Evolutionary conservation across 2,329 filamentous ascomycete genomes (phyloP).

Genomic region (Scedosporium dehoogii): DNA sequence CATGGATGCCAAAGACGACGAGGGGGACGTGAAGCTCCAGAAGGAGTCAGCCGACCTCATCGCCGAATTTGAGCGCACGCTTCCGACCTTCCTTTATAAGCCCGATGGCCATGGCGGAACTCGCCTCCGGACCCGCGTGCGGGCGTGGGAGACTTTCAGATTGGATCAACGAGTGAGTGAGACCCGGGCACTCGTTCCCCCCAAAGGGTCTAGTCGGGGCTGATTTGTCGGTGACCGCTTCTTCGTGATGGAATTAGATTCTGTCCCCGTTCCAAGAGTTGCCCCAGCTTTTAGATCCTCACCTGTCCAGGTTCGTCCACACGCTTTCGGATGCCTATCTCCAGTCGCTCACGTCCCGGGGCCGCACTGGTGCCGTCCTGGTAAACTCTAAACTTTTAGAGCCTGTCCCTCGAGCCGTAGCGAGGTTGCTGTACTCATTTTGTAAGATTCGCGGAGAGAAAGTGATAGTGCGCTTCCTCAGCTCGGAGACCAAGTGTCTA

Average conservation of each 20-base stretch:
- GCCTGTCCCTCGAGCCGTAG: constrained; percentile 63
- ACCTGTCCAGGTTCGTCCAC: constrained; percentile 67
- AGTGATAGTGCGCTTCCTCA: constrained; percentile 81
- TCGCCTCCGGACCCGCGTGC: constrained; percentile 37
- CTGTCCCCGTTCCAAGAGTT: constrained; percentile 92
- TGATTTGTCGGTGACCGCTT: constrained; percentile 15
- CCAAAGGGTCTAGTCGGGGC: constrained; percentile 3
- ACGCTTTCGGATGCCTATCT: constrained; percentile 68
- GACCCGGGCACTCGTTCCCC: constrained; percentile 6
- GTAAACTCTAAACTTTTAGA: constrained; percentile 31
- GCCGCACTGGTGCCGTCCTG: constrained; percentile 25
- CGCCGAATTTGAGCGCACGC: constrained; percentile 43
- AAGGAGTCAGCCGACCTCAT: constrained; percentile 47
- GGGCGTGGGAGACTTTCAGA: constrained; percentile 36
- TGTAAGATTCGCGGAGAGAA: constrained; percentile 94
- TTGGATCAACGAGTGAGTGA: constrained; percentile 35
- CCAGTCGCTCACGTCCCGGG: constrained; percentile 44
- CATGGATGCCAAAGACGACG: constrained; percentile 53
- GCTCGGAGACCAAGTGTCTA: constrained; percentile 78
- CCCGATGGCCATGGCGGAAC: constrained; percentile 31
- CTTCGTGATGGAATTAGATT: constrained; percentile 22
- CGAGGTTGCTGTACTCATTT: constrained; percentile 70
- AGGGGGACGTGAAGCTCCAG: constrained; percentile 52
- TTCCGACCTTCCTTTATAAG: constrained; percentile 43
- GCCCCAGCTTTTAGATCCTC: constrained; percentile 81